Conservation (phyloP, 495 filamentous ascomycete species). For the Corynascus novoguineensis region DNA sequence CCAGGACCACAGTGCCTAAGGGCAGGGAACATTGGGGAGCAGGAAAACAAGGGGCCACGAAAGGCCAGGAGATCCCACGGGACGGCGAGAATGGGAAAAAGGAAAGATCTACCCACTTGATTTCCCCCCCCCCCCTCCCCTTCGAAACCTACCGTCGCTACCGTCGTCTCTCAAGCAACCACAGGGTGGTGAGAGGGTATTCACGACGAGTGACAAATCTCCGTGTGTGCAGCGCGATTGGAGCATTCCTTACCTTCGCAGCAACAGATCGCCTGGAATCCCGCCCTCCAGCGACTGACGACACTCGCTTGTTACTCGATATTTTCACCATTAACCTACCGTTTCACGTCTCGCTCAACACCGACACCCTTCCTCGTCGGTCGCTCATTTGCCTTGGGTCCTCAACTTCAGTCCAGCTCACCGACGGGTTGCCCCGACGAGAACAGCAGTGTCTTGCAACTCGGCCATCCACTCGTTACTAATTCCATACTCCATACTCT, state of each 20-base stretch:
- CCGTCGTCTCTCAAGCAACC: not conserved
- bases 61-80: constrained; percentile 4
- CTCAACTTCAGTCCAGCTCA: not conserved
- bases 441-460: not conserved
- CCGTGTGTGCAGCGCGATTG: not conserved
- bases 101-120: constrained; percentile 10
- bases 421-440: not conserved
- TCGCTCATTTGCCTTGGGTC: not conserved
- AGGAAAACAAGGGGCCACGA: constrained; percentile 3
- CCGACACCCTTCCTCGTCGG: not conserved
- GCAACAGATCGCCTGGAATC: not conserved
- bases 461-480: constrained; percentile 6
- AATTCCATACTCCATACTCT: not conserved
- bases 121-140: no score
- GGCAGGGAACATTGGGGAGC: constrained; percentile 10
- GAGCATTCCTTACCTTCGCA: not conserved
- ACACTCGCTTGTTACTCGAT: constrained; percentile 9
- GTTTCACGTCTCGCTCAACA: not conserved
- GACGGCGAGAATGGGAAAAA: constrained; percentile 2
- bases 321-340: no score
- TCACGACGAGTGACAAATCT: not conserved
- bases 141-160: not conserved
- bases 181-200: constrained; percentile 4
- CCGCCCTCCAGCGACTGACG: constrained; percentile 11
- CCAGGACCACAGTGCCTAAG: constrained; percentile 11